phyloP scores from a whole-genome alignment of 805 yeast species.

The Starmerella apicola region DNA sequence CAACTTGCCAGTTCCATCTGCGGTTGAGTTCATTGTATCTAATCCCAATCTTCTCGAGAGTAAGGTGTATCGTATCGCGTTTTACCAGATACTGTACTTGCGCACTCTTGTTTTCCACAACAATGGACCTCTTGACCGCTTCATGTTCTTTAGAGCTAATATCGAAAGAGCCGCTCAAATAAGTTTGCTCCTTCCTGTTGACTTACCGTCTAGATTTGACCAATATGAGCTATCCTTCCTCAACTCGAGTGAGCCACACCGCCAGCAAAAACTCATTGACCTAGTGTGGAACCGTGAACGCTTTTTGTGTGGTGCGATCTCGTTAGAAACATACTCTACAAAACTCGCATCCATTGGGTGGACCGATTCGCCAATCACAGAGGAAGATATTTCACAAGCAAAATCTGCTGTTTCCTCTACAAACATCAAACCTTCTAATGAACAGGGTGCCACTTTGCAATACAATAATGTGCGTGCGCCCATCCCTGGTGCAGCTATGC shows the following conservation, averaged over 20 bases:
- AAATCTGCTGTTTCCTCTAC: too few relatives aligned
- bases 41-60: conserved; percentile 5
- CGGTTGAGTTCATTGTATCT: background rate
- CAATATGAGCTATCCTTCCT: conserved; percentile 12
- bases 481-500: too few relatives aligned
- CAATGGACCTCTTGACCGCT: conserved; percentile 13
- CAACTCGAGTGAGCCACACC: conserved; percentile 9
- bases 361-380: conserved; percentile 10
- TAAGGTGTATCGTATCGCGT: conserved; percentile 10
- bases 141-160: conserved; percentile 3
- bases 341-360: conserved; percentile 10
- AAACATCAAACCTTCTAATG: too few relatives aligned
- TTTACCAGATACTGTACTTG: conserved; percentile 14
- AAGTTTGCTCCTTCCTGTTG: conserved; percentile 10
- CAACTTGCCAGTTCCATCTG: conserved; percentile 2
- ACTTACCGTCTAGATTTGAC: conserved; percentile 11
- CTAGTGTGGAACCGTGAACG: conserved; percentile 19
- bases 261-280: conserved; percentile 5
- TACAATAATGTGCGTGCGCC: too few relatives aligned
- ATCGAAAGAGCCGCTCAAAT: conserved; percentile 6
- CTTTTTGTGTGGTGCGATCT: conserved; percentile 8
- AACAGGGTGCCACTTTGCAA: too few relatives aligned
- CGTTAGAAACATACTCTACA: conserved; percentile 8
- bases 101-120: conserved; percentile 13
- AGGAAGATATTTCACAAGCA: too few relatives aligned